Conservation (phyloP, 495 filamentous ascomycete genomes). For the Trichoderma gamsii region DNA sequence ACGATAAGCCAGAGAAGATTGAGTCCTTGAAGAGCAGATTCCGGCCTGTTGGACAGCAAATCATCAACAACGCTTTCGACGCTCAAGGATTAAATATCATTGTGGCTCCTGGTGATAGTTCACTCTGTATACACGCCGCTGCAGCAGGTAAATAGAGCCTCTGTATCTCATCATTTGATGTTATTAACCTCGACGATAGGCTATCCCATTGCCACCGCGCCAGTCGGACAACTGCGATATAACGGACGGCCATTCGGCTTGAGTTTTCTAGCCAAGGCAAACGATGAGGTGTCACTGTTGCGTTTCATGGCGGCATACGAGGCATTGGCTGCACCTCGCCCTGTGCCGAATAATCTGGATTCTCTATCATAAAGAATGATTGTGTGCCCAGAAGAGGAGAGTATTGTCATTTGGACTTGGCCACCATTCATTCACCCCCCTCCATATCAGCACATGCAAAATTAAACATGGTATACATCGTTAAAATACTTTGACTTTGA, state of each 20-base stretch:
- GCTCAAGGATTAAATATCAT: slow-evolving; percentile 26
- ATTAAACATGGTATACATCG: too few species aligned
- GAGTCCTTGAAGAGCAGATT: slow-evolving; percentile 2
- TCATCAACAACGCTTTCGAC: slow-evolving; percentile 22
- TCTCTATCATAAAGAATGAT: not conserved
- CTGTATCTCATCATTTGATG: not conserved
- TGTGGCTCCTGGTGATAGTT: slow-evolving; percentile 27
- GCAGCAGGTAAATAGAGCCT: slow-evolving; percentile 23
- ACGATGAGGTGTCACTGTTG: slow-evolving; percentile 25
- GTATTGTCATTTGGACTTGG: not conserved
- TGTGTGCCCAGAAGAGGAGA: not conserved
- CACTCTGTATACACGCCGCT: slow-evolving; percentile 28
- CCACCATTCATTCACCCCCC: not conserved
- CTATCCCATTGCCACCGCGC: slow-evolving; percentile 32
- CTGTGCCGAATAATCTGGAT: slow-evolving; percentile 16
- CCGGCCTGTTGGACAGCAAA: not conserved
- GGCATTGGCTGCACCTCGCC: slow-evolving; percentile 20
- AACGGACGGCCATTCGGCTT: slow-evolving; percentile 33
- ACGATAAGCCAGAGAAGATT: slow-evolving; percentile 18
- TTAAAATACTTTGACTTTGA: too few species aligned
- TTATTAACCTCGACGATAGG: slow-evolving; percentile 19
- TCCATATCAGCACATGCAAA: not conserved
- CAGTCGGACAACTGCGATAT: slow-evolving; percentile 29
- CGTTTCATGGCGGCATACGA: slow-evolving; percentile 29
- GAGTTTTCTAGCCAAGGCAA: slow-evolving; percentile 23